Percentiles rank a stretch among this genome's conserved stretches.
Evolutionary conservation across 202 grass and related monocot species (phyloP).

Genomic region (Dendrocalamus latiflorus): DNA sequence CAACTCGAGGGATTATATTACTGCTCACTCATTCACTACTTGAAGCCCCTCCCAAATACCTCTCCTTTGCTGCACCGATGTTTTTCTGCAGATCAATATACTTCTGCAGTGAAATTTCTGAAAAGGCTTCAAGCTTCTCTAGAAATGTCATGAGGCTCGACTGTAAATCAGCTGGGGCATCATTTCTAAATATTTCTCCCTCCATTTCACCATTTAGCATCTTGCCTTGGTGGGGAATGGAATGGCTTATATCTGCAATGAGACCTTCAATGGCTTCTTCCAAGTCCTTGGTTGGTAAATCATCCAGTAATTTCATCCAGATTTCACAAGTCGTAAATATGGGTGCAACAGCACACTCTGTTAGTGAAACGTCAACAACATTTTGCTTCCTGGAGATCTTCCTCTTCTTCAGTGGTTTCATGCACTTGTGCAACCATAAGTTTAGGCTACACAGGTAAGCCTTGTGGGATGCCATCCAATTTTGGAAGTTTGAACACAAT

Average conservation of each 20-base stretch:
- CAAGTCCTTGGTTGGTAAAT: too few species aligned
- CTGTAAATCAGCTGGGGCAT: conserved; percentile 17
- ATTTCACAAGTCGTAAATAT: conserved; percentile 53
- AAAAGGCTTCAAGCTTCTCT: conserved; percentile 41
- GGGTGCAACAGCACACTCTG: conserved; percentile 14
- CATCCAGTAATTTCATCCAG: conserved; percentile 41
- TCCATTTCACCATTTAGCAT: too few species aligned
- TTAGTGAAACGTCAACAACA: conserved; percentile 13
- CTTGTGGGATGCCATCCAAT: conserved; percentile 56
- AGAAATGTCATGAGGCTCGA: conserved; percentile 33
- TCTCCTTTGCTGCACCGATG: conserved; percentile 1
- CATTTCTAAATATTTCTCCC: not conserved
- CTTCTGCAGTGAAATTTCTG: conserved; percentile 33
- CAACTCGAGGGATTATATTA: not conserved
- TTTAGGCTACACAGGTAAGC: conserved; percentile 46
- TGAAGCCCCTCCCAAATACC: conserved; percentile 13
- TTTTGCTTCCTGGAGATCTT: conserved; percentile 26
- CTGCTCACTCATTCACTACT: not conserved
- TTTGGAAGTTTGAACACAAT: conserved; percentile 45
- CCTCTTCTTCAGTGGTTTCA: conserved; percentile 44
- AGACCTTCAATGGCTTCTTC: too few species aligned
- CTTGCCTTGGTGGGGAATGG: too few species aligned
- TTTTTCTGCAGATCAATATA: conserved; percentile 40
- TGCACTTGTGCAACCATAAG: conserved; percentile 52
- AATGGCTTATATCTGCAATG: too few species aligned